Percentiles rank a stretch among this genome's conserved stretches.
Conservation (phyloP, 2,329 filamentous ascomycete species). For the Neofusicoccum cordaticola region DNA sequence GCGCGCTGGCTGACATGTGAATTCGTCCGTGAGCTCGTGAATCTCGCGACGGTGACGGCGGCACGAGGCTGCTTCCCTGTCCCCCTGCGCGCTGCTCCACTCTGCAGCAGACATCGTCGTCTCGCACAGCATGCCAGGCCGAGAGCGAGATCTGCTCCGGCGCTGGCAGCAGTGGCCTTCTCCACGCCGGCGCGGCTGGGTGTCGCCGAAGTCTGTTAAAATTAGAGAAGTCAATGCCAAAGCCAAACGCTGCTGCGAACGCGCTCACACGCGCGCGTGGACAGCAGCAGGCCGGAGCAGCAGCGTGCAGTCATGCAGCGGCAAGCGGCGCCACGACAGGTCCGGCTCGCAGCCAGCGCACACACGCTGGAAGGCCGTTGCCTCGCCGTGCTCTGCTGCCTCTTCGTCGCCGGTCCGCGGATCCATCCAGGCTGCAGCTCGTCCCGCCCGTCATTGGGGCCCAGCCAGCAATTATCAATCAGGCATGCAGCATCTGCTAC, state of each 20-base stretch:
- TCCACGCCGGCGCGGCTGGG: background rate
- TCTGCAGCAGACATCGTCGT: background rate
- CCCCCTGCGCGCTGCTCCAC: background rate
- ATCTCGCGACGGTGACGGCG: background rate
- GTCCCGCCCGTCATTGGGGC: background rate
- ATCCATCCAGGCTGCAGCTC: background rate
- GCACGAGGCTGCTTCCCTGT: background rate
- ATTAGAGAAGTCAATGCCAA: background rate
- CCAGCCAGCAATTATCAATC: background rate
- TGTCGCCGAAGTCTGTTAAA: background rate
- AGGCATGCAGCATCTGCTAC: background rate
- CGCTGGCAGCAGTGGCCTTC: background rate
- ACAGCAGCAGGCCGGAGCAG: background rate
- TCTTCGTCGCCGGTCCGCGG: background rate
- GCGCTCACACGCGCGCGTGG: background rate
- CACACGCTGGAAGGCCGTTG: background rate
- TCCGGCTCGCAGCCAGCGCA: background rate
- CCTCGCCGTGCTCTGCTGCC: background rate
- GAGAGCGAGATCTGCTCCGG: background rate
- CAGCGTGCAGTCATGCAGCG: background rate
- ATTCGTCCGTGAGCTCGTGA: background rate
- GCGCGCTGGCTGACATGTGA: slow-evolving; percentile 4
- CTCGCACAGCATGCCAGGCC: background rate
- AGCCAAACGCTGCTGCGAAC: background rate
- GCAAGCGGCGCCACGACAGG: background rate